Evolutionary conservation across 257 asterid genomes (phyloP).

Genomic region (Solanum piurae): DNA sequence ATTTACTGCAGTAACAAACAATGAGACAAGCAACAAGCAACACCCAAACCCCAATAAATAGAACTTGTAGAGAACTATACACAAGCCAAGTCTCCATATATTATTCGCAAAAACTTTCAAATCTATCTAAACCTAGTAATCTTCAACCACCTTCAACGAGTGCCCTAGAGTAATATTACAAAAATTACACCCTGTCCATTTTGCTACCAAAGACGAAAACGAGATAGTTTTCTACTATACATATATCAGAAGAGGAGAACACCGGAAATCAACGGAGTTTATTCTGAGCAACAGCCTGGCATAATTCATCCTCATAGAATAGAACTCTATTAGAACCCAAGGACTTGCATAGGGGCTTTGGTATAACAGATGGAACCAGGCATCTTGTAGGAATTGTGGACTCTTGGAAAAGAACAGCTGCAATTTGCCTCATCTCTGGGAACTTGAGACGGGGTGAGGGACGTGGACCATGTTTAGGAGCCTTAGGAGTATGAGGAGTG

Average conservation of each 20-base stretch:
- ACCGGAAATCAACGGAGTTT: constrained; percentile 53
- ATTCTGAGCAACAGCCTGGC: constrained; percentile 98
- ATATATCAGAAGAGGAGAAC: neutral
- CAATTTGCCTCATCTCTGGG: constrained; percentile 76
- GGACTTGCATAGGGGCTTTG: constrained; percentile 65
- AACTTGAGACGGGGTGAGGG: constrained; percentile 75
- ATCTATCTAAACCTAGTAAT: neutral
- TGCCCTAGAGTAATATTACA: neutral
- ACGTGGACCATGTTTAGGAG: constrained; percentile 89
- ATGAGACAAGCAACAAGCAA: neutral
- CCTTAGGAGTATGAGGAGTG: constrained; percentile 88
- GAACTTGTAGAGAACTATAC: neutral
- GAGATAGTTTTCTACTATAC: neutral
- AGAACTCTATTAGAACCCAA: constrained; percentile 80
- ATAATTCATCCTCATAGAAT: constrained; percentile 85
- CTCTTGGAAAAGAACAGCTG: constrained; percentile 92
- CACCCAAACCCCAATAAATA: neutral
- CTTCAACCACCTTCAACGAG: neutral
- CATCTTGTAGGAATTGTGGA: constrained; percentile 47
- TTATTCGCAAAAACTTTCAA: neutral
- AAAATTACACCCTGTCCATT: neutral
- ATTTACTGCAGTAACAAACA: neutral
- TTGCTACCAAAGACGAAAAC: neutral
- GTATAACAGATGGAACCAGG: constrained; percentile 57
- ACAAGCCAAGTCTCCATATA: neutral